phyloP scores from a whole-genome alignment of 768 basidiomycete species.

The Calvatia gigantea region DNA sequence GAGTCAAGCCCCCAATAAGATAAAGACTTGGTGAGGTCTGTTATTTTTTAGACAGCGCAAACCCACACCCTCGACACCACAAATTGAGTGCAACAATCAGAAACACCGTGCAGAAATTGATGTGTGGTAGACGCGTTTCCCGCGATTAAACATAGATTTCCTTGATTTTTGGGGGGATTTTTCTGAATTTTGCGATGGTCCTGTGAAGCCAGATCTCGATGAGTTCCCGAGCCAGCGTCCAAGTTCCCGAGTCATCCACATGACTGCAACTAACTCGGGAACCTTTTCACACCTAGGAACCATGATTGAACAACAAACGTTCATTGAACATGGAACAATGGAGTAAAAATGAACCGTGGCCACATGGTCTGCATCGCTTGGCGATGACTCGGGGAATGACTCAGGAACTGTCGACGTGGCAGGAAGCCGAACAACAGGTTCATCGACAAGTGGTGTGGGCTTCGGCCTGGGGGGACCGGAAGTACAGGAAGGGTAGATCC shows the following conservation, averaged over 20 bases:
- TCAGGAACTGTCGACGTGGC: conserved; percentile 13
- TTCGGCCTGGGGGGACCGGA: neutral
- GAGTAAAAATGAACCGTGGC: neutral
- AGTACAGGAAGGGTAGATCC: neutral
- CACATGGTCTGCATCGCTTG: conserved; percentile 5
- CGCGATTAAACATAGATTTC: too few species aligned
- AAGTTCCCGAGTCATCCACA: conserved; percentile 31
- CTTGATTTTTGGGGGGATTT: conserved; percentile 1
- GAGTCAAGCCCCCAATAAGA: too few species aligned
- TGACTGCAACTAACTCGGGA: conserved; percentile 35
- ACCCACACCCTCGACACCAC: too few species aligned
- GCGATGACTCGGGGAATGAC: conserved; percentile 12
- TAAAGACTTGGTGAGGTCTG: too few species aligned
- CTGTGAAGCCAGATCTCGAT: neutral
- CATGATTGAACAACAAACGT: neutral
- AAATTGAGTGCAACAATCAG: too few species aligned
- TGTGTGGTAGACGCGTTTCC: too few species aligned
- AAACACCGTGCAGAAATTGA: too few species aligned
- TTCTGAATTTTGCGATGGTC: conserved; percentile 1
- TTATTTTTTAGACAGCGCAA: too few species aligned
- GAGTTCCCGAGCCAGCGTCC: conserved; percentile 36
- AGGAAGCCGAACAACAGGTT: too few species aligned
- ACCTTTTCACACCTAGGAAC: conserved; percentile 22
- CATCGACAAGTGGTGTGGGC: neutral
- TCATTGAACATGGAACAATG: neutral